Conservation (phyloP, 257 asterid species). For the Nicotiana sylvestris region DNA sequence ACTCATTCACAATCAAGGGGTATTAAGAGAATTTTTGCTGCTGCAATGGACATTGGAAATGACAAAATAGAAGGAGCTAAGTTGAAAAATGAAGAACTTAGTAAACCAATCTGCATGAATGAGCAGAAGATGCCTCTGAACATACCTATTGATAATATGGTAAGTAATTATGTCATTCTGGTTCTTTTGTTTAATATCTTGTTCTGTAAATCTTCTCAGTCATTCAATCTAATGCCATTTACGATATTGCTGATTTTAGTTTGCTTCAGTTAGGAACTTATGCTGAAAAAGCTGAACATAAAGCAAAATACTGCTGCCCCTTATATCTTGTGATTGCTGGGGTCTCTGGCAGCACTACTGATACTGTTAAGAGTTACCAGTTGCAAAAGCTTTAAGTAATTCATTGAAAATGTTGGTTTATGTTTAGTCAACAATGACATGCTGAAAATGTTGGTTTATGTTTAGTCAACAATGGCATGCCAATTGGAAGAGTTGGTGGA, state of each 20-base stretch:
- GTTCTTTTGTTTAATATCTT: not conserved
- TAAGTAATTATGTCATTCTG: conserved; percentile 23
- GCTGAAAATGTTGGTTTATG: too few species aligned
- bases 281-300: not conserved
- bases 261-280: not conserved
- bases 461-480: too few species aligned
- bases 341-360: not conserved
- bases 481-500: too few species aligned
- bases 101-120: conserved; percentile 23
- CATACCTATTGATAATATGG: conserved; percentile 30
- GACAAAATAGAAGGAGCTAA: conserved; percentile 21
- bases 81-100: conserved; percentile 27
- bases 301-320: conserved; percentile 3
- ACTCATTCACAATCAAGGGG: conserved; percentile 27
- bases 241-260: not conserved
- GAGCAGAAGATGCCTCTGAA: conserved; percentile 31
- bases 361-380: not conserved
- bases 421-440: too few species aligned
- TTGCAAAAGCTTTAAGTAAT: not conserved
- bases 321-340: not conserved
- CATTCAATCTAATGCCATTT: not conserved
- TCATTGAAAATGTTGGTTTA: too few species aligned
- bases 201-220: not conserved
- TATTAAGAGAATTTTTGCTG: conserved; percentile 25
- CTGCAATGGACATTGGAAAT: conserved; percentile 20